phyloP scores from a whole-genome alignment of 257 asterid genomes.

The Plantago elongata region DNA sequence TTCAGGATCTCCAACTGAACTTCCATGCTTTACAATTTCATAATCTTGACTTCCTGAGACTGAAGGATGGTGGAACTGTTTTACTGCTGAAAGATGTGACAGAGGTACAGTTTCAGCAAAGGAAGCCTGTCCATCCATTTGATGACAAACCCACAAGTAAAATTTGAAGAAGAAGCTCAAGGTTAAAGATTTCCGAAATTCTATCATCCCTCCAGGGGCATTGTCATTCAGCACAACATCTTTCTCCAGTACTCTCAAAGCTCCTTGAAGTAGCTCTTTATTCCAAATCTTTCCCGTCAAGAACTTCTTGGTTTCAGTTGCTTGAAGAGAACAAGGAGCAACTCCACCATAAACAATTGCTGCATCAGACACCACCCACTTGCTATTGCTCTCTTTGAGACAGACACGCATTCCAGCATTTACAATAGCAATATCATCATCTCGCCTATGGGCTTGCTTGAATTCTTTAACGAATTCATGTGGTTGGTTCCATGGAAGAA shows the following conservation, averaged over 20 bases:
- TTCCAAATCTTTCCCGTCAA: slow-evolving; percentile 74
- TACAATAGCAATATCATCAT: slow-evolving; percentile 93
- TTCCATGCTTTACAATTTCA: slow-evolving; percentile 67
- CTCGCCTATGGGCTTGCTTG: slow-evolving; percentile 94
- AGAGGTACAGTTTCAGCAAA: slow-evolving; percentile 47
- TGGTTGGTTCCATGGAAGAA: slow-evolving; percentile 73
- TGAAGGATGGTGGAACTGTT: slow-evolving; percentile 57
- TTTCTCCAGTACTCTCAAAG: slow-evolving; percentile 54
- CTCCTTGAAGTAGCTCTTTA: slow-evolving; percentile 53
- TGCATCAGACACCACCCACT: slow-evolving; percentile 76
- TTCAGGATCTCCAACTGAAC: slow-evolving; percentile 86
- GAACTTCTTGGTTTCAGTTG: slow-evolving; percentile 47
- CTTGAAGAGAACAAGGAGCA: slow-evolving; percentile 73
- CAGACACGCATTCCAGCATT: slow-evolving; percentile 87
- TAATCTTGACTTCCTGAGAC: slow-evolving; percentile 61
- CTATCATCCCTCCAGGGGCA: slow-evolving; percentile 99
- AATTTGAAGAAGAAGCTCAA: slow-evolving; percentile 87
- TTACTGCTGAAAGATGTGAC: slow-evolving; percentile 74
- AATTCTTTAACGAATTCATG: slow-evolving; percentile 81
- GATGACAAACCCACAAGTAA: slow-evolving; percentile 82
- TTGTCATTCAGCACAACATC: slow-evolving; percentile 72
- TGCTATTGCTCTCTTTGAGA: slow-evolving; percentile 51
- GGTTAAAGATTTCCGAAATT: slow-evolving; percentile 76
- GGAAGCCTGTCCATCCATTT: slow-evolving; percentile 54
- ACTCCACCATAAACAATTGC: slow-evolving; percentile 85